Conservation (phyloP, 148 eudicot genomes). For the Polygonum aviculare region DNA sequence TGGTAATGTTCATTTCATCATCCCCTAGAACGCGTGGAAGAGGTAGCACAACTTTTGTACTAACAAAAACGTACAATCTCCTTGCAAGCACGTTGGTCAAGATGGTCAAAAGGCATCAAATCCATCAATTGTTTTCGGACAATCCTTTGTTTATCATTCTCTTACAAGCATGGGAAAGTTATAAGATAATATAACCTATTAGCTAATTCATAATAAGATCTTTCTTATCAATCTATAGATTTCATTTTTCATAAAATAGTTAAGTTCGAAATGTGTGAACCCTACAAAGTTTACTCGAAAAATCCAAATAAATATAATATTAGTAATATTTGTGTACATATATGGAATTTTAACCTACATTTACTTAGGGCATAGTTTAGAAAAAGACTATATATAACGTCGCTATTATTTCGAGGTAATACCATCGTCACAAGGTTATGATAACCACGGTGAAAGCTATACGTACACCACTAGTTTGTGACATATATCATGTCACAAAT, state of each 20-base stretch:
- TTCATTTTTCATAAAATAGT: no score
- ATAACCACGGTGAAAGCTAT: not conserved
- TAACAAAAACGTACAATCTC: not conserved
- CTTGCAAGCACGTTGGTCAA: slow-evolving; percentile 5
- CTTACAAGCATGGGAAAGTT: not conserved
- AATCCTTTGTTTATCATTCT: slow-evolving; percentile 6
- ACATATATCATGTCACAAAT: no score
- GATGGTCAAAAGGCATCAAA: not conserved
- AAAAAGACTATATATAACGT: not conserved
- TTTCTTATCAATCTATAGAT: no score
- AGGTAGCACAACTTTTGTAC: not conserved
- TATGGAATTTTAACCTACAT: no score
- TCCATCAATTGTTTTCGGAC: not conserved
- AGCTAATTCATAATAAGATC: not conserved
- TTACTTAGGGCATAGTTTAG: no score
- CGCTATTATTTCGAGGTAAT: no score
- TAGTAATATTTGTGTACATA: no score
- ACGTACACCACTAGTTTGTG: not conserved
- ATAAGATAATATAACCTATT: not conserved
- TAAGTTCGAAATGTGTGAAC: no score
- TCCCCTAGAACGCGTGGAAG: slow-evolving; percentile 1
- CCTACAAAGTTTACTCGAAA: no score
- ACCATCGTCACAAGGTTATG: not conserved
- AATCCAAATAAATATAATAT: no score
- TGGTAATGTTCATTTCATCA: not conserved